Base-by-base conservation (phyloP, 1,139 yeast genomes). In the Yamadazyma membranifaciens region DNA sequence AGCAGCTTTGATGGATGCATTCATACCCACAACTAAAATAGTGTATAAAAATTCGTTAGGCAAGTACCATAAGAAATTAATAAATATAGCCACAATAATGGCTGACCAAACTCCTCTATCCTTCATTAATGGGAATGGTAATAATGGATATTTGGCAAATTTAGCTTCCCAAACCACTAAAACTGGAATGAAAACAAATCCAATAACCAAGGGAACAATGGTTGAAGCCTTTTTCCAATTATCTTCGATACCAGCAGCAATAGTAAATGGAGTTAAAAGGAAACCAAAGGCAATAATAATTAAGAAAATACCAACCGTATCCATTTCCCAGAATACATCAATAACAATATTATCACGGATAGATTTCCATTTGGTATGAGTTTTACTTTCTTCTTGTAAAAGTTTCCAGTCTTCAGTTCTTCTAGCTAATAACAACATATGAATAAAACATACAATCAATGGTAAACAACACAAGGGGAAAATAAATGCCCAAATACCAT, bases 401-500 rank as follows among this genome's bases (percentile, higher is more conserved):
- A 38, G 43, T 31, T 43, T 40, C 68, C 78, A 63, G 43, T 77
- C 83, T 6, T 69, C 71, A 12, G 74, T 69, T 40, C 64, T 69
- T 32, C 70, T 55, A n/a, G 87, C 91, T 41, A 64, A 55, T 38
- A 58, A 58, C 45, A 70, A 57, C 84, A 83, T 81, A 57, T 82
- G 84, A 9, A 69, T 31, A 52, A 81, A 65, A 51, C 83, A 74
- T 9, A 47, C 45, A 24, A 81, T 50, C 42, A 85, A 62, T 20
- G 92, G 92, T 16, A 84, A 43, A 50, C 82, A 69, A 5, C 78
- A 57, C 27, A 83, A 66, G 22, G 92, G 91, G 65, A 81, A 73
- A 45, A 85, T 81, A 54, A 83, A 81, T 1, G 89, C 89, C 87
- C 87, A 85, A 76, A 84, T 83, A 32, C 84, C 91, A 50, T 83